These are phyloP conservation scores for Sphagnum tenellum DNA, from an alignment of 225 moss, liverwort and hornwort genomes.

Conservation along the genomic window DNA sequence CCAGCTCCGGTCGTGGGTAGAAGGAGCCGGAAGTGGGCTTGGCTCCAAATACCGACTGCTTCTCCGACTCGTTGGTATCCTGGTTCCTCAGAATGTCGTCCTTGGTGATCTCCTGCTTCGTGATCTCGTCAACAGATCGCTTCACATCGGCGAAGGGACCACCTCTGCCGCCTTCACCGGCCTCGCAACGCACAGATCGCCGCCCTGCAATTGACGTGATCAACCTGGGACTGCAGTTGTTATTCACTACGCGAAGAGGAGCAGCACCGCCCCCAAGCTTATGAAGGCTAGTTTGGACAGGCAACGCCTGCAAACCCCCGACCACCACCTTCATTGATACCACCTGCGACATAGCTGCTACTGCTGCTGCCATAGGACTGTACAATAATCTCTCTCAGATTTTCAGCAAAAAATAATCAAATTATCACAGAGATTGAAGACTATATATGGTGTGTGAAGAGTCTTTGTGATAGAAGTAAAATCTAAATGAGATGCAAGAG, in stretches of 20 bases:
- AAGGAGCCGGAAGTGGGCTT: conserved; percentile 1
- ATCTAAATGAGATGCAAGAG: no score
- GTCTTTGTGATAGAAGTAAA: no score
- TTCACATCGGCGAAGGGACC: not conserved
- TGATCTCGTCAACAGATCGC: not conserved
- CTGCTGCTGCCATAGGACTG: not conserved
- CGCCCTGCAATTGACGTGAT: not conserved
- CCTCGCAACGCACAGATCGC: not conserved
- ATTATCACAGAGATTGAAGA: no score
- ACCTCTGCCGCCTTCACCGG: not conserved
- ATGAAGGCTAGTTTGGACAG: not conserved
- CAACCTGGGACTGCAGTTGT: conserved; percentile 1
- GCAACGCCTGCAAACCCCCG: not conserved
- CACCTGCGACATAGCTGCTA: not conserved
- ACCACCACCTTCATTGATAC: not conserved
- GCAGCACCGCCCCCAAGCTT: not conserved
- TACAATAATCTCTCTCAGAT: no score
- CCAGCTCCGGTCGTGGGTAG: no score
- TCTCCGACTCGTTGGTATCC: conserved; percentile 1
- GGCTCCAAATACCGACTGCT: not conserved
- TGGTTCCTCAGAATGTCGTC: conserved; percentile 1
- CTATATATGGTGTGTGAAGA: no score
- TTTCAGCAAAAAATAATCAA: no score
- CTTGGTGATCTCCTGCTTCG: conserved; percentile 2
- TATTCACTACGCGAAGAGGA: not conserved